phyloP scores from a whole-genome alignment of 768 basidiomycete genomes.

The Leccinum uliginosum region DNA sequence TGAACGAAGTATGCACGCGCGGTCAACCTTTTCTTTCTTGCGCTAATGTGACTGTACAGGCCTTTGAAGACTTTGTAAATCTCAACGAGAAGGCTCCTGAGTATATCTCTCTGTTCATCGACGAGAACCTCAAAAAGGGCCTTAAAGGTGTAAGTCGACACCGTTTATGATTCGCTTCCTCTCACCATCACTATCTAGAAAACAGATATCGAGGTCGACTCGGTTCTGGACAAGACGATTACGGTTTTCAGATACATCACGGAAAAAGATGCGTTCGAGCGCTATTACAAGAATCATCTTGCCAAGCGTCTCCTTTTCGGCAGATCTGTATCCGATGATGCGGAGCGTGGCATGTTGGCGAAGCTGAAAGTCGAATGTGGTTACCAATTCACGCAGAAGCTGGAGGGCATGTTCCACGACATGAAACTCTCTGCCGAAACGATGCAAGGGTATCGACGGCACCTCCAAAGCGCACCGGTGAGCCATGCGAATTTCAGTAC shows the following conservation, averaged over 20 bases:
- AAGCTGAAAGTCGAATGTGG: slow-evolving; percentile 97
- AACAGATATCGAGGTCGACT: slow-evolving; percentile 89
- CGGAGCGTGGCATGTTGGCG: slow-evolving; percentile 94
- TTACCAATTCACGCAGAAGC: slow-evolving; percentile 93
- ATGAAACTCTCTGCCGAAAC: slow-evolving; percentile 86
- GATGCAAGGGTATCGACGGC: slow-evolving; percentile 65
- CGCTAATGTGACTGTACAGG: slow-evolving; percentile 44
- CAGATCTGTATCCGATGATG: slow-evolving; percentile 94
- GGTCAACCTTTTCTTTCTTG: background rate
- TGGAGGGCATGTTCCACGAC: slow-evolving; percentile 99
- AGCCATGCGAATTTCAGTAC: slow-evolving; percentile 20
- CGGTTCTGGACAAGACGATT: slow-evolving; percentile 91
- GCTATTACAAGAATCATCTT: slow-evolving; percentile 95
- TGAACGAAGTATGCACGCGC: slow-evolving; percentile 69
- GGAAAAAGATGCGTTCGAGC: slow-evolving; percentile 97
- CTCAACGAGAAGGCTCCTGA: slow-evolving; percentile 83
- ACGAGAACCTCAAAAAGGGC: slow-evolving; percentile 92
- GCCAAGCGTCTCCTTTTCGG: slow-evolving; percentile 85
- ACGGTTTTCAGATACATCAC: slow-evolving; percentile 89
- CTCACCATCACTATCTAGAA: slow-evolving; percentile 50
- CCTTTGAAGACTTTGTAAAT: slow-evolving; percentile 91
- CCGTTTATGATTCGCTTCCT: background rate
- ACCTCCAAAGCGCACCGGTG: slow-evolving; percentile 60
- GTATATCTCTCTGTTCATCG: slow-evolving; percentile 94
- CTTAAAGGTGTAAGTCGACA: slow-evolving; percentile 75